phyloP scores from a whole-genome alignment of 2,329 filamentous ascomycete genomes.

The Ambrosiella cleistominuta region DNA sequence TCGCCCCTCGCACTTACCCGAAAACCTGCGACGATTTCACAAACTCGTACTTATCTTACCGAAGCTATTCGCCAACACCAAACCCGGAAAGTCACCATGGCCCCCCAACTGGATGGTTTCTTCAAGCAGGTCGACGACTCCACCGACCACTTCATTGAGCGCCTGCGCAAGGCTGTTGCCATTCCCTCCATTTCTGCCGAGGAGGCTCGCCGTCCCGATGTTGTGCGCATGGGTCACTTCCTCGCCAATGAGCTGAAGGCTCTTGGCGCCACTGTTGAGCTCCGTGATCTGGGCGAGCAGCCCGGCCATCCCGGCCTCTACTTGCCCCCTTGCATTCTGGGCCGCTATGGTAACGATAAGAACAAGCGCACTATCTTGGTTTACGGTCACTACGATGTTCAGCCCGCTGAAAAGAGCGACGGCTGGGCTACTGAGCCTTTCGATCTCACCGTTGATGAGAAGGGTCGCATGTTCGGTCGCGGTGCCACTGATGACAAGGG shows the following conservation, averaged over 20 bases:
- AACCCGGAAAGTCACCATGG: constrained; percentile 51
- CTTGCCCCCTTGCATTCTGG: constrained; percentile 81
- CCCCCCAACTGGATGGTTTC: constrained; percentile 75
- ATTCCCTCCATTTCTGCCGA: constrained; percentile 94
- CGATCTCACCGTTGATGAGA: constrained; percentile 67
- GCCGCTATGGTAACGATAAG: constrained; percentile 78
- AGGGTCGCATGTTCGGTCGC: constrained; percentile 90
- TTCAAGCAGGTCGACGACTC: constrained; percentile 81
- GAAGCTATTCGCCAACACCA: constrained; percentile 38
- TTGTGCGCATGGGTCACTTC: constrained; percentile 90
- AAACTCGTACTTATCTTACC: constrained; percentile 31
- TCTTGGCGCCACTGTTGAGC: constrained; percentile 74
- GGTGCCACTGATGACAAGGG: constrained; percentile 97
- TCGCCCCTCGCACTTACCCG: constrained; percentile 8
- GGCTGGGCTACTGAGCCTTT: constrained; percentile 96
- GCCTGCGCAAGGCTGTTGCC: constrained; percentile 77
- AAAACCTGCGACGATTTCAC: constrained; percentile 7
- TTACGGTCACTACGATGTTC: constrained; percentile 97
- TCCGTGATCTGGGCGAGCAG: constrained; percentile 77
- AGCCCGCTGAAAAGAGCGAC: constrained; percentile 81
- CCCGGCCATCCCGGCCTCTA: constrained; percentile 79
- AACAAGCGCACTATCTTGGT: constrained; percentile 90
- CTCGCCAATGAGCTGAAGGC: constrained; percentile 66
- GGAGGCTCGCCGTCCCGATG: constrained; percentile 72
- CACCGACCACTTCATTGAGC: constrained; percentile 69